Conservation (phyloP, 805 yeast species). For the Saturnispora dispora region DNA sequence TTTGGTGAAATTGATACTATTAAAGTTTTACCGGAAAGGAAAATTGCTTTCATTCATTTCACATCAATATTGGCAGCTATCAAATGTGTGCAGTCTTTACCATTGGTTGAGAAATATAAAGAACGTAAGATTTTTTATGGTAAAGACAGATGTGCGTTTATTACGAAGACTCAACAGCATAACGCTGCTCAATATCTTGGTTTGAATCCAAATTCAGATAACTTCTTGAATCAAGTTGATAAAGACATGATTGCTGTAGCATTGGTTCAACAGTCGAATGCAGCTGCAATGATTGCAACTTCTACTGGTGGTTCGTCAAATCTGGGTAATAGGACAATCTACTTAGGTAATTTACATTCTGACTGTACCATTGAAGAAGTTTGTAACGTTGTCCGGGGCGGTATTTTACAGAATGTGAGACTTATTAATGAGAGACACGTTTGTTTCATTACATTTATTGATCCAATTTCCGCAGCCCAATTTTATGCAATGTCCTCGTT, state of each 20-base stretch:
- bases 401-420: slow-evolving; percentile 76
- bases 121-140: slow-evolving; percentile 83
- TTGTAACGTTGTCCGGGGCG: slow-evolving; percentile 94
- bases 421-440: slow-evolving; percentile 79
- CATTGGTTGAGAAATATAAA: slow-evolving; percentile 57
- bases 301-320: slow-evolving; percentile 90
- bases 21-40: slow-evolving; percentile 69
- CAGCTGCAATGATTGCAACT: slow-evolving; percentile 95
- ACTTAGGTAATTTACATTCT: slow-evolving; percentile 82
- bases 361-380: slow-evolving; percentile 86
- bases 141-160: slow-evolving; percentile 89
- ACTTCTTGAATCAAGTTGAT: slow-evolving; percentile 50
- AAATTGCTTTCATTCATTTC: slow-evolving; percentile 86
- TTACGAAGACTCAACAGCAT: slow-evolving; percentile 91
- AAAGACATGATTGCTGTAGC: slow-evolving; percentile 60
- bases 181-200: slow-evolving; percentile 95
- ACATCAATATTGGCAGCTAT: slow-evolving; percentile 81
- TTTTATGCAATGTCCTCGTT: slow-evolving; percentile 90
- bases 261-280: slow-evolving; percentile 86
- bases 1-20: slow-evolving; percentile 83
- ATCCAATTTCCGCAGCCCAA: slow-evolving; percentile 96
- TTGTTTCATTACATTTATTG: slow-evolving; percentile 90
- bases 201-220: slow-evolving; percentile 81
- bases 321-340: slow-evolving; percentile 88
- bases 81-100: slow-evolving; percentile 68